Evolutionary conservation across 306 rosid genomes (phyloP).

Genomic region (Oemleria cerasiformis): DNA sequence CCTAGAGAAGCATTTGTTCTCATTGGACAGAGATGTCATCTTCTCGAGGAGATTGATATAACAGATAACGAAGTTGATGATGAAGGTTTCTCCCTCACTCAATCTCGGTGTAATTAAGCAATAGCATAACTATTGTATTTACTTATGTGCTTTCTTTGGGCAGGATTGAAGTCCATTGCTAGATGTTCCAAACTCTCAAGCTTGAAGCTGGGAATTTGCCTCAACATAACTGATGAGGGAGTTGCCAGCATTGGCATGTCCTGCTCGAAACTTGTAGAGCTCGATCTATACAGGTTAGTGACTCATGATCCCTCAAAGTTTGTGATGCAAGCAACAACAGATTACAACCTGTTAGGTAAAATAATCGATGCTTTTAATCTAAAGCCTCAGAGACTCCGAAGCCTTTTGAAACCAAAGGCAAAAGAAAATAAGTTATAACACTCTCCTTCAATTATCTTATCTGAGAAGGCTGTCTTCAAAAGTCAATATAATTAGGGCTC

Average conservation of each 20-base stretch:
- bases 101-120: slow-evolving; percentile 4
- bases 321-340: background rate
- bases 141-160: slow-evolving; percentile 24
- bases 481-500: background rate
- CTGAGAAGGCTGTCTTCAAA: background rate
- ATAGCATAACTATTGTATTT: slow-evolving; percentile 17
- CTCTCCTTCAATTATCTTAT: background rate
- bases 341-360: background rate
- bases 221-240: slow-evolving; percentile 78
- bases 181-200: slow-evolving; percentile 61
- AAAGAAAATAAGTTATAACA: background rate
- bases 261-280: slow-evolving; percentile 71
- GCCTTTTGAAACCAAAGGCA: background rate
- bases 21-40: slow-evolving; percentile 64
- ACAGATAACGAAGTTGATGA: slow-evolving; percentile 90
- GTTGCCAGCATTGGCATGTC: slow-evolving; percentile 55
- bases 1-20: slow-evolving; percentile 63
- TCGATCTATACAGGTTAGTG: slow-evolving; percentile 87
- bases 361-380: background rate
- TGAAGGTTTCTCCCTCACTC: slow-evolving; percentile 54
- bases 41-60: slow-evolving; percentile 80
- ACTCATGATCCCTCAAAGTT: slow-evolving; percentile 8
- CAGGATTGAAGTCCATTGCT: slow-evolving; percentile 74
- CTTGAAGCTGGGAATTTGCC: slow-evolving; percentile 86
- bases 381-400: background rate